phyloP scores from a whole-genome alignment of 2,329 filamentous ascomycete species.

The Ciborinia camelliae region DNA sequence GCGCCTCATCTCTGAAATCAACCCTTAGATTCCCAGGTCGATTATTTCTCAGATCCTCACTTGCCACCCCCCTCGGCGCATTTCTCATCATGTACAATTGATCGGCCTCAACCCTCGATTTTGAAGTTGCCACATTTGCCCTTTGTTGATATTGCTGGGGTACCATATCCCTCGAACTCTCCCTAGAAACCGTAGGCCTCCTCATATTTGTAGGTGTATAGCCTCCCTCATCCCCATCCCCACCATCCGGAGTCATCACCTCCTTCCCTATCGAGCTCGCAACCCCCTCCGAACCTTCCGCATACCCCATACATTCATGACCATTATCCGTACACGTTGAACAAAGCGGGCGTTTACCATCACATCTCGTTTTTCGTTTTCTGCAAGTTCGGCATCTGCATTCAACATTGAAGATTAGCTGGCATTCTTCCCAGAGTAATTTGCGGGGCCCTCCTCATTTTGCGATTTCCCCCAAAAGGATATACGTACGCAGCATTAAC shows the following conservation, averaged over 20 bases:
- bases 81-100: not conserved
- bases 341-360: slow-evolving; percentile 68
- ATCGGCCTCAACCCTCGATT: not conserved
- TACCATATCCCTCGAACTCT: slow-evolving; percentile 6
- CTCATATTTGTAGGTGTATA: slow-evolving; percentile 13
- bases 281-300: slow-evolving; percentile 37
- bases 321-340: slow-evolving; percentile 71
- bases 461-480: slow-evolving; percentile 24
- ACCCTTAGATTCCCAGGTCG: not conserved
- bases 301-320: slow-evolving; percentile 66
- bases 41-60: not conserved
- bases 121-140: not conserved
- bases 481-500: slow-evolving; percentile 71
- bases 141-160: slow-evolving; percentile 8
- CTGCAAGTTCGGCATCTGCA: slow-evolving; percentile 67
- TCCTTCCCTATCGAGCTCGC: slow-evolving; percentile 31
- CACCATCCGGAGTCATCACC: slow-evolving; percentile 32
- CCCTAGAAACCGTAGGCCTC: not conserved
- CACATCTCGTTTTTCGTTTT: slow-evolving; percentile 72
- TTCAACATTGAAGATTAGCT: not conserved
- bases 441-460: not conserved
- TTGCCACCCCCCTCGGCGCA: not conserved
- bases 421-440: too few species aligned
- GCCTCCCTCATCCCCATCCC: slow-evolving; percentile 41
- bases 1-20: slow-evolving; percentile 28